Conservation (phyloP, 192 early-diverging fungal genomes). For the Coemansia sp. region DNA sequence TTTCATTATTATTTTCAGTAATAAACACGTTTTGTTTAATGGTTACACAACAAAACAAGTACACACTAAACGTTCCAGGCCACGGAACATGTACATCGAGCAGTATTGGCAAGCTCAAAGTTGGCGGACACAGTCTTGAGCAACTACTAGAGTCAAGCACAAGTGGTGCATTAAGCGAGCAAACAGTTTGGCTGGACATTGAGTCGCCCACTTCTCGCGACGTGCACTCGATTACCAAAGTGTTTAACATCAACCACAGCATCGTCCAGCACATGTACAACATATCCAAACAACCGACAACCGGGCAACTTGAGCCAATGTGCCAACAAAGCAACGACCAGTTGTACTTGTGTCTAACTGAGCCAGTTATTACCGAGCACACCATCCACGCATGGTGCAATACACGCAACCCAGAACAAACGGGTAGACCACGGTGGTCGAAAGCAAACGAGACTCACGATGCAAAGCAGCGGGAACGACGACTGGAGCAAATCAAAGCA, state of each 20-base stretch:
- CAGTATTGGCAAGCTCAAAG: background rate
- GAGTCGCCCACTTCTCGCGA: background rate
- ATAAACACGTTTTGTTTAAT: background rate
- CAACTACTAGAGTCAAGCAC: background rate
- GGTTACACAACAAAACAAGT: background rate
- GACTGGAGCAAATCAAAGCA: background rate
- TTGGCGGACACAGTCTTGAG: slow-evolving; percentile 5
- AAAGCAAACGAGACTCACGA: background rate
- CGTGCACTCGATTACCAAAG: background rate
- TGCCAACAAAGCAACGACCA: background rate
- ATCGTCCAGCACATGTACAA: background rate
- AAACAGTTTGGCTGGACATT: slow-evolving; percentile 13
- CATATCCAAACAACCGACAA: background rate
- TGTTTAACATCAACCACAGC: slow-evolving; percentile 4
- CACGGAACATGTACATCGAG: background rate
- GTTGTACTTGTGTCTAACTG: slow-evolving; percentile 9
- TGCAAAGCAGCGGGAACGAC: background rate
- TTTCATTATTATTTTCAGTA: background rate
- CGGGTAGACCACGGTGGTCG: too few relatives aligned
- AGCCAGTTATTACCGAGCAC: background rate
- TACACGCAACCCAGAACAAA: too few relatives aligned
- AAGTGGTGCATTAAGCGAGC: too few relatives aligned
- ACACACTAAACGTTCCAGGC: slow-evolving; percentile 7
- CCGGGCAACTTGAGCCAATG: background rate
- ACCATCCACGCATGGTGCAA: background rate